phyloP scores from a whole-genome alignment of 805 yeast species.

The Helenozyma baotianmanensis region DNA sequence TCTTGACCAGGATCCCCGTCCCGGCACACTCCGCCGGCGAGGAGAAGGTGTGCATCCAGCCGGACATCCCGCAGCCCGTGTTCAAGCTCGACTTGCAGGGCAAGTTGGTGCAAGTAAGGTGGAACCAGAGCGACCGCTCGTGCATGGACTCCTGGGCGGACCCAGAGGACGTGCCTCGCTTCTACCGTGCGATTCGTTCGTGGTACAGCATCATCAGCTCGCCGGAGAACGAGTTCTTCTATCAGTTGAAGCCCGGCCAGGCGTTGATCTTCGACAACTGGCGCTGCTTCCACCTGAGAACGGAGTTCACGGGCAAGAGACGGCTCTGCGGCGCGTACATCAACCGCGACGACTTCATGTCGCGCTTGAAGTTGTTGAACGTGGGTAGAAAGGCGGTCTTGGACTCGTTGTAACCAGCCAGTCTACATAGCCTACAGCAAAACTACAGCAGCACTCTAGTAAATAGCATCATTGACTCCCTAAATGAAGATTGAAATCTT shows the following conservation, averaged over 20 bases:
- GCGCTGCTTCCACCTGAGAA: conserved; percentile 67
- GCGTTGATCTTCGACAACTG: conserved; percentile 68
- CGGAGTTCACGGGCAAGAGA: conserved; percentile 61
- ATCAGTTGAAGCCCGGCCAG: conserved; percentile 60
- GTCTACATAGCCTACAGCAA: too few species aligned
- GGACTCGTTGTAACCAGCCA: conserved; percentile 19
- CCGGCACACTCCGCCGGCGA: conserved; percentile 80
- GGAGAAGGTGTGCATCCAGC: conserved; percentile 55
- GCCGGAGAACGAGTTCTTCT: conserved; percentile 46
- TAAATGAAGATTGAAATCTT: conserved; percentile 16
- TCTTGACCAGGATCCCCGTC: conserved; percentile 46
- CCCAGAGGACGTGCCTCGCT: conserved; percentile 45
- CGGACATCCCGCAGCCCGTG: conserved; percentile 52
- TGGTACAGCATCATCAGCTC: conserved; percentile 54
- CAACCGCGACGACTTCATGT: conserved; percentile 61
- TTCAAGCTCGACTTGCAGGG: conserved; percentile 51
- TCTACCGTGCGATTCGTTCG: conserved; percentile 53
- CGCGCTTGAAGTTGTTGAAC: conserved; percentile 39
- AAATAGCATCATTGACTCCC: background rate
- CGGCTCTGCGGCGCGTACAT: conserved; percentile 71
- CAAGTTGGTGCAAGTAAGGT: conserved; percentile 55
- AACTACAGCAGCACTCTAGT: too few species aligned
- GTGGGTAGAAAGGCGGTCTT: conserved; percentile 47
- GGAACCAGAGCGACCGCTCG: conserved; percentile 71
- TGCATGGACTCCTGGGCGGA: conserved; percentile 49